These are phyloP conservation scores for Stemphylium beticola DNA, from an alignment of 2,329 filamentous ascomycete species.

Conservation along the genomic window DNA sequence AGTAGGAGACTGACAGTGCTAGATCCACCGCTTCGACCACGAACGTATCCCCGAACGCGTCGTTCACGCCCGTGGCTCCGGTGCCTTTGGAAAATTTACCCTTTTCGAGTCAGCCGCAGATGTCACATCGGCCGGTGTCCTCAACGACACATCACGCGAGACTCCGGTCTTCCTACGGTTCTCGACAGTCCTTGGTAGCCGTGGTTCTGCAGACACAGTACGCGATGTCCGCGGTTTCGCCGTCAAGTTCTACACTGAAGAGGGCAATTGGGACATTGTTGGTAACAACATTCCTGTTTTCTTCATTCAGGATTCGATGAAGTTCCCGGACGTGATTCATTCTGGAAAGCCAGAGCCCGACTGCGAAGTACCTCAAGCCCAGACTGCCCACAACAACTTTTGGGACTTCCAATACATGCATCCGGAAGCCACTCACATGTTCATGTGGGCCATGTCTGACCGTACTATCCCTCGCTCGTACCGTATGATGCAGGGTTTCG, in stretches of 20 bases:
- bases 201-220: conserved; percentile 79
- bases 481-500: conserved; percentile 87
- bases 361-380: conserved; percentile 73
- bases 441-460: conserved; percentile 80
- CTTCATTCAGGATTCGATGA: conserved; percentile 77
- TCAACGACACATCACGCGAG: conserved; percentile 71
- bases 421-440: conserved; percentile 77
- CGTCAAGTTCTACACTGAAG: conserved; percentile 76
- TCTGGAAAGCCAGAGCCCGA: conserved; percentile 72
- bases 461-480: conserved; percentile 74
- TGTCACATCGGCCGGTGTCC: conserved; percentile 66
- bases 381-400: conserved; percentile 75
- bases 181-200: conserved; percentile 77
- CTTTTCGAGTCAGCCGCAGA: conserved; percentile 68
- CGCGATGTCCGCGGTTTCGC: conserved; percentile 85
- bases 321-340: conserved; percentile 72
- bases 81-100: conserved; percentile 71
- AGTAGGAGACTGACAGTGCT: conserved; percentile 7
- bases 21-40: conserved; percentile 79
- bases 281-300: conserved; percentile 79
- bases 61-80: conserved; percentile 69
- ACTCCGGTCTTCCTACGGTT: conserved; percentile 76
- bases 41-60: conserved; percentile 73
- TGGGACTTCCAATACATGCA: conserved; percentile 74
- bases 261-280: conserved; percentile 78